A percentile compares a stretch with the other conserved stretches of the same genome.
Conservation (phyloP, 352 stramenopile species). For the Phytophthora europaea region DNA sequence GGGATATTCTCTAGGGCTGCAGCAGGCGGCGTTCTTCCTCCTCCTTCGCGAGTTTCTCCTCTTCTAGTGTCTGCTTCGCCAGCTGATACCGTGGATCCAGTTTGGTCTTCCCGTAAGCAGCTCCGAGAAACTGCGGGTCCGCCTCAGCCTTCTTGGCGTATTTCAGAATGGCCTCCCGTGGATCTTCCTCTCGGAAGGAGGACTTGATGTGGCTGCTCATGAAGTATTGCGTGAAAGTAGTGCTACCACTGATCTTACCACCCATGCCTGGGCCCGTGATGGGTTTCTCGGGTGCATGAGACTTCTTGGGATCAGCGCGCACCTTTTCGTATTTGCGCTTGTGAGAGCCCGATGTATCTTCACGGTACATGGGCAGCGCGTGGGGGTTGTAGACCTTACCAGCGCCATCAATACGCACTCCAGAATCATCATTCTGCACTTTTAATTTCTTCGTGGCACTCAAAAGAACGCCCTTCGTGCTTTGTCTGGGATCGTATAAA, state of each 20-base stretch:
- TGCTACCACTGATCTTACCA: constrained; percentile 80
- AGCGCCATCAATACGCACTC: constrained; percentile 74
- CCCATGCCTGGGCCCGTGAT: constrained; percentile 82
- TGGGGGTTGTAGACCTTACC: constrained; percentile 84
- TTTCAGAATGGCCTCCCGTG: constrained; percentile 87
- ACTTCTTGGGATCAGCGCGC: constrained; percentile 75
- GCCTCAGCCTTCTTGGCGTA: constrained; percentile 82
- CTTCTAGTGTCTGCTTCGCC: constrained; percentile 79
- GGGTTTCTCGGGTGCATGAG: constrained; percentile 80
- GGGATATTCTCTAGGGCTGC: constrained; percentile 53
- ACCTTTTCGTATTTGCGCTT: constrained; percentile 85
- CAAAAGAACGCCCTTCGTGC: constrained; percentile 82
- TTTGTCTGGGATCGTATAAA: constrained; percentile 77
- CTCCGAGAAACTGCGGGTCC: constrained; percentile 76
- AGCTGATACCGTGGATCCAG: constrained; percentile 81
- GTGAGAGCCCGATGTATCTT: constrained; percentile 55
- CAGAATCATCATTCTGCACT: constrained; percentile 60
- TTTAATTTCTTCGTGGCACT: constrained; percentile 87
- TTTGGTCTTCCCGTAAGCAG: constrained; percentile 72
- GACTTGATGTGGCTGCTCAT: constrained; percentile 91
- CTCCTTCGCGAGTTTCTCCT: constrained; percentile 83
- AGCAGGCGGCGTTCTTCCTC: constrained; percentile 79
- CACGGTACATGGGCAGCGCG: constrained; percentile 85
- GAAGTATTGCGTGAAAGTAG: constrained; percentile 91
- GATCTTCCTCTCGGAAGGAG: constrained; percentile 88